Percentiles rank a stretch among this genome's conserved stretches.
phyloP scores from a whole-genome alignment of 2,329 filamentous ascomycete genomes.

The Phyllachora maydis region DNA sequence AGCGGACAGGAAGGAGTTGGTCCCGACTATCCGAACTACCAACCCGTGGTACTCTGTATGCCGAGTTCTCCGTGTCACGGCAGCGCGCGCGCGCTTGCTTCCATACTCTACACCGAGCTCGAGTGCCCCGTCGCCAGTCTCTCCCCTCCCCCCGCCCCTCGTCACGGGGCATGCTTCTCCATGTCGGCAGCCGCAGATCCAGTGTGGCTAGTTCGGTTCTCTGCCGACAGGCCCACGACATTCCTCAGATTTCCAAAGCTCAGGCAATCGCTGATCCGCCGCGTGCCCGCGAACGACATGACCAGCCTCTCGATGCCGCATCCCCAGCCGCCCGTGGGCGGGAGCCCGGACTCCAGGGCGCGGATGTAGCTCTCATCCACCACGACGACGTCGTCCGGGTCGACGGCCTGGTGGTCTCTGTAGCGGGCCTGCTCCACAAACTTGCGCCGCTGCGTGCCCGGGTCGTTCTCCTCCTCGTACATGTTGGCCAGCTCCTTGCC shows the following conservation, averaged over 20 bases:
- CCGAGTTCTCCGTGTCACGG: too few species aligned
- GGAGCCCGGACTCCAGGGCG: slow-evolving; percentile 71
- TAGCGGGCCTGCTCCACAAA: slow-evolving; percentile 37
- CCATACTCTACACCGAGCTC: too few species aligned
- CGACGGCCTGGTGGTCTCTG: slow-evolving; percentile 8
- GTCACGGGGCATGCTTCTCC: background rate
- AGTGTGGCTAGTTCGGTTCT: slow-evolving; percentile 2
- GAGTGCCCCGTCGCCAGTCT: too few species aligned
- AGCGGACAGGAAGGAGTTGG: too few species aligned
- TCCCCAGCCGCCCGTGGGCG: slow-evolving; percentile 94
- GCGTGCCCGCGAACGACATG: slow-evolving; percentile 70
- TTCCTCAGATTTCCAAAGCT: slow-evolving; percentile 72
- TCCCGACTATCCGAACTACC: too few species aligned
- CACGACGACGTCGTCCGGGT: slow-evolving; percentile 20
- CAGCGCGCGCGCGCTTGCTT: slow-evolving; percentile 3
- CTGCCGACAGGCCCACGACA: slow-evolving; percentile 29
- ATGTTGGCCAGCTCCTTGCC: slow-evolving; percentile 80
- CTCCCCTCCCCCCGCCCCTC: background rate
- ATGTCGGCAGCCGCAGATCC: background rate
- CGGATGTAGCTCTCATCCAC: slow-evolving; percentile 69
- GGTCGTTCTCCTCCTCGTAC: slow-evolving; percentile 96
- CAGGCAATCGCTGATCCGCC: slow-evolving; percentile 68
- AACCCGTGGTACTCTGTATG: too few species aligned
- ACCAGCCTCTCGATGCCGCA: slow-evolving; percentile 79
- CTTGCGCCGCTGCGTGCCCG: slow-evolving; percentile 67